Evolutionary conservation across 1,284 basidiomycete species (phyloP).

Genomic region (Agaricales sp.): DNA sequence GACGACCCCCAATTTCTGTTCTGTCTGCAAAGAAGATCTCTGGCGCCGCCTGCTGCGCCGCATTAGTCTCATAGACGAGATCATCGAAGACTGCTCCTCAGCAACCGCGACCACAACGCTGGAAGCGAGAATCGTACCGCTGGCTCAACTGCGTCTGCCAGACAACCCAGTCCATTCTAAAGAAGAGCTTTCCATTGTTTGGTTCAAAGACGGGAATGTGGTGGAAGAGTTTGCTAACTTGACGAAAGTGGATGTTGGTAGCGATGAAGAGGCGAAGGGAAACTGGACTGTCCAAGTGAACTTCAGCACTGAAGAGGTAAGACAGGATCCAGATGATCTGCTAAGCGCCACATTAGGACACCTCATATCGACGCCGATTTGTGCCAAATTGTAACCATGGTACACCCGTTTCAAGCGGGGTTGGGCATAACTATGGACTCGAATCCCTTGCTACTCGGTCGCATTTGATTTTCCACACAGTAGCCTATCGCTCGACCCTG

Average conservation of each 20-base stretch:
- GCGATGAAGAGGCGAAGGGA: constrained; percentile 22
- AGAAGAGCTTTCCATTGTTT: constrained; percentile 47
- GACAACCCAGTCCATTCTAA: constrained; percentile 18
- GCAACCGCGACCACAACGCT: constrained; percentile 20
- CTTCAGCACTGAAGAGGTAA: constrained; percentile 49
- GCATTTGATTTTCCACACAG: too few relatives aligned
- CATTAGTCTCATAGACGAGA: constrained; percentile 49
- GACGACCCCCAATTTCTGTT: constrained; percentile 64
- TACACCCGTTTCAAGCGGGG: too few relatives aligned
- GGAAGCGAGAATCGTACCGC: constrained; percentile 39
- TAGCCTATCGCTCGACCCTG: too few relatives aligned
- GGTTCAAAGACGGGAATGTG: constrained; percentile 35
- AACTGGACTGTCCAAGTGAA: constrained; percentile 35
- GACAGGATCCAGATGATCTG: constrained; percentile 30
- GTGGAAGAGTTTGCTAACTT: constrained; percentile 36
- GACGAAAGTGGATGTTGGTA: constrained; percentile 30
- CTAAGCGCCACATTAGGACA: constrained; percentile 10
- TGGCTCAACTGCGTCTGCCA: constrained; percentile 40
- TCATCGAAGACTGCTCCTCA: constrained; percentile 26
- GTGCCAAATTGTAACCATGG: too few relatives aligned
- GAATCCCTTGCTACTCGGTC: too few relatives aligned
- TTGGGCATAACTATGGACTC: too few relatives aligned
- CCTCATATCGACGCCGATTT: background rate
- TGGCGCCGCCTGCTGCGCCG: constrained; percentile 54
- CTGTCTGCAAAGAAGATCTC: constrained; percentile 64